Conservation (phyloP, 306 rosid genomes). For the Cucurbita argyrosperma region DNA sequence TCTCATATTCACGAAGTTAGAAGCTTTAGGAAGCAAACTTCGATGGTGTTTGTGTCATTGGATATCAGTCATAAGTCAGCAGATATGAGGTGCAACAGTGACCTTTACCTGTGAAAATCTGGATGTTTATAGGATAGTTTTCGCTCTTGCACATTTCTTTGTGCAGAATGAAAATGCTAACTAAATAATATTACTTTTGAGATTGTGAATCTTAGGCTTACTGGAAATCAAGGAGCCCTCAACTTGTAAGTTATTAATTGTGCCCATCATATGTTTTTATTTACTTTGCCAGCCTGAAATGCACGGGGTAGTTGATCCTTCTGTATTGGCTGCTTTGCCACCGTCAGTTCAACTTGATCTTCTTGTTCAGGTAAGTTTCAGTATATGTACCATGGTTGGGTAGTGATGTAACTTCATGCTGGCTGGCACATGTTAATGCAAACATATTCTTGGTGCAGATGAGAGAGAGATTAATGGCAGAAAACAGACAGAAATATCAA, state of each 20-base stretch:
- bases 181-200: not conserved
- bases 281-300: slow-evolving; percentile 39
- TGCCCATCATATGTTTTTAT: not conserved
- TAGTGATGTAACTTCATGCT: not conserved
- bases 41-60: not conserved
- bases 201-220: not conserved
- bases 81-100: not conserved
- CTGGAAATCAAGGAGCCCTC: not conserved
- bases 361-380: slow-evolving; percentile 57
- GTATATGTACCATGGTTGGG: not conserved
- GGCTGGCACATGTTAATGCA: not conserved
- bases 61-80: not conserved
- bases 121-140: not conserved
- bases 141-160: not conserved
- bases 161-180: not conserved
- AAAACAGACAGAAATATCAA: slow-evolving; percentile 89
- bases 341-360: slow-evolving; percentile 77
- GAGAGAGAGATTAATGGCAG: slow-evolving; percentile 81
- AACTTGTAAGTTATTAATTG: not conserved
- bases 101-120: not conserved
- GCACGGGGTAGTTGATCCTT: slow-evolving; percentile 50
- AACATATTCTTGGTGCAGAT: slow-evolving; percentile 34
- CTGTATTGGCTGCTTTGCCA: slow-evolving; percentile 80
- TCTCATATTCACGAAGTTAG: not conserved
- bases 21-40: not conserved